Conservation (phyloP, 169 alveolate species). For the Cystoisospora suis region DNA sequence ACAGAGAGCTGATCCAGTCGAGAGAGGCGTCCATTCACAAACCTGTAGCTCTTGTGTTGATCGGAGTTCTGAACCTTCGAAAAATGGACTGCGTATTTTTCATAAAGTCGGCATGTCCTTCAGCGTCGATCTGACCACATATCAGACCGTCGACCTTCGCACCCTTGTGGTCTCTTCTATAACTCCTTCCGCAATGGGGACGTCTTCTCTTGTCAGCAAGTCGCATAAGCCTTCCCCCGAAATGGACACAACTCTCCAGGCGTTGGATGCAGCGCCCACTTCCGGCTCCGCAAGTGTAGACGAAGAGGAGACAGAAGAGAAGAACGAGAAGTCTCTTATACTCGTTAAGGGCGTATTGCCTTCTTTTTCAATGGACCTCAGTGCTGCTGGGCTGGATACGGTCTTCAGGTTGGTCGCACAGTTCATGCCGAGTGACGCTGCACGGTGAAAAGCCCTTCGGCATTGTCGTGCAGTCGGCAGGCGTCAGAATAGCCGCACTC, state of each 20-base stretch:
- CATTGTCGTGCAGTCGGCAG: no score
- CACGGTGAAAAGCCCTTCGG: no score
- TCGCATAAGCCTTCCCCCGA: not conserved
- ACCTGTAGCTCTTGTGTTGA: no score
- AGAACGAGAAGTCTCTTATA: not conserved
- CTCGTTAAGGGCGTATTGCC: constrained; percentile 8
- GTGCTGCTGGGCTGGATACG: not conserved
- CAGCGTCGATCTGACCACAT: not conserved
- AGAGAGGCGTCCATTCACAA: no score
- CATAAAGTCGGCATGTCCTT: constrained; percentile 2
- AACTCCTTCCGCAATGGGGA: not conserved
- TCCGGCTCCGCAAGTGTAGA: not conserved
- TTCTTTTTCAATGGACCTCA: not conserved
- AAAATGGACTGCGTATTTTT: not conserved
- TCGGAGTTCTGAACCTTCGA: no score
- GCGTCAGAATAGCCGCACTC: no score
- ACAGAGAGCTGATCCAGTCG: no score
- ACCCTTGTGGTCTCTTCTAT: not conserved
- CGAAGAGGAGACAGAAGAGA: not conserved
- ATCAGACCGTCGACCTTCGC: not conserved
- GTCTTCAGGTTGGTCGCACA: not conserved
- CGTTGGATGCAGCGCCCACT: not conserved
- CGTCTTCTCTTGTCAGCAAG: not conserved
- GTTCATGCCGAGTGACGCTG: no score
- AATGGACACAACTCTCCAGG: not conserved